phyloP scores from a whole-genome alignment of 2,329 filamentous ascomycete species.

The Aspergillus novofumigatus region DNA sequence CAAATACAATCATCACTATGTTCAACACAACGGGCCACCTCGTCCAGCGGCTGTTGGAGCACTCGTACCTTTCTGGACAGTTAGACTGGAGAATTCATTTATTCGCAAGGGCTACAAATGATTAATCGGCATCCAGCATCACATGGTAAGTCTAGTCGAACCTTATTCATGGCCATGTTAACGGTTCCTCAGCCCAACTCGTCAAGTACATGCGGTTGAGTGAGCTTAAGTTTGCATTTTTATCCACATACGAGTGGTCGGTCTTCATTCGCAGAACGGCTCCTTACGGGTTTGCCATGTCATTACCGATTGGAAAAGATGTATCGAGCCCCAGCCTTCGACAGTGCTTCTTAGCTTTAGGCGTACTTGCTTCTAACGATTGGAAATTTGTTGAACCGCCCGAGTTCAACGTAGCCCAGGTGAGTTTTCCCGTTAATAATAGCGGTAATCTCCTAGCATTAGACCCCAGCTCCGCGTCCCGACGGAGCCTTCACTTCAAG shows the following conservation, averaged over 20 bases:
- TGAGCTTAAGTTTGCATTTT: neutral
- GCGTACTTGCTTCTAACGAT: too few species aligned
- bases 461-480: neutral
- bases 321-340: neutral
- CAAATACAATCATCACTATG: neutral
- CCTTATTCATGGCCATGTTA: neutral
- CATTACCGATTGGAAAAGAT: neutral
- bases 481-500: neutral
- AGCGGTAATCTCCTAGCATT: neutral
- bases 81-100: neutral
- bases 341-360: too few species aligned
- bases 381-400: too few species aligned
- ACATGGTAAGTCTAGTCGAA: neutral
- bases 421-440: neutral
- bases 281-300: neutral
- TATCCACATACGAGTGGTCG: neutral
- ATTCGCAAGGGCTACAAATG: too few species aligned
- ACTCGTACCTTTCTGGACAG: neutral
- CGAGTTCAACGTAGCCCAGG: too few species aligned
- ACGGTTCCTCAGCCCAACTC: neutral
- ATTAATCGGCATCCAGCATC: neutral
- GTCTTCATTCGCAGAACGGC: neutral
- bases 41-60: neutral
- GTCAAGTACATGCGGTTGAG: neutral
- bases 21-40: neutral